Base-by-base conservation (phyloP, 129 eudicot species). In the Arctium minus region DNA sequence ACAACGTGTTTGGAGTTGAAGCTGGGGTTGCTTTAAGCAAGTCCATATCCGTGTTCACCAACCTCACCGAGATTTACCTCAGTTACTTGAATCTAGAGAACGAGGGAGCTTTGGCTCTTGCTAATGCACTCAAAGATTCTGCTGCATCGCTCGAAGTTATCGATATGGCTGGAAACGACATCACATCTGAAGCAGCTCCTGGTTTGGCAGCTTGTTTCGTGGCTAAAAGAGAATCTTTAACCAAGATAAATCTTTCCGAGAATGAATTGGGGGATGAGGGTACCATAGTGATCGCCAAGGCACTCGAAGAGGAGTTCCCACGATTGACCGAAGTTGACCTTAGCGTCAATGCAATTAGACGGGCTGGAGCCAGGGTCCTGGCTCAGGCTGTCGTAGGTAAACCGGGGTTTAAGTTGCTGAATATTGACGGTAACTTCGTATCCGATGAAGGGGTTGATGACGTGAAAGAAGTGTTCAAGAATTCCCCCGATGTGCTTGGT, bases 391-490 rank as follows among this genome's bases (percentile, higher is more conserved):
- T 90, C 70, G 89, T 86, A 0, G 82, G 79, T 35, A 92, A 92
- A 80, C 82, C 93, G 1, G 91, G 88, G 60, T 72, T 94, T 73
- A 94, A 86, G 82, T 22, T 90, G 81, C 67, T 94, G 62, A 92
- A 94, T 65, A 90, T 94, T 29, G 80, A 94, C 67, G 94, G 90
- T 29, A 94, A 94, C 77, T 94, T 46, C 81, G 74, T 94, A 46
- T 92, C 98, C 75, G 98, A 92, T 73, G 97, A 94, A 79, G 98
- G 97, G 1, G 72, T 94, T 83, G 97, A 92, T 64, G 97, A 92
- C 71, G 86, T 94, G 39, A 92, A 82, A 35, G 89, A 73, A 17
- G 30, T 90, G 8, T 90, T 94, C 50, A 94, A 88, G 81, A 79
- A 65, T 78, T 74, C 83, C 11, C 87, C 91, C 0, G 44, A 42